phyloP scores from a whole-genome alignment of 352 stramenopile genomes.

The Phytophthora parvispora region DNA sequence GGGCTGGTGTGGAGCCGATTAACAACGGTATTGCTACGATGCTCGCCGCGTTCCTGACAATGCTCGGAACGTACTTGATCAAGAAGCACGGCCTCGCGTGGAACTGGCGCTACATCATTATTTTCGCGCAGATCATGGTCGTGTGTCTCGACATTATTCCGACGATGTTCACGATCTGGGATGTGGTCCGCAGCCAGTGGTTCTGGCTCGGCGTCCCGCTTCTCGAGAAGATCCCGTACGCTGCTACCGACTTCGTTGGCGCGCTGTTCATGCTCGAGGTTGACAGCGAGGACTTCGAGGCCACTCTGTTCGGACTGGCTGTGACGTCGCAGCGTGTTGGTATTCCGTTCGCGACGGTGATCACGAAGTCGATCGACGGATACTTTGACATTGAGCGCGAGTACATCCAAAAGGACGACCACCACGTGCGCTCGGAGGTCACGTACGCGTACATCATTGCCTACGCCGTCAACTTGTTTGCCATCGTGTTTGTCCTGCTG shows the following conservation, averaged over 20 bases:
- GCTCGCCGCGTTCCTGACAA: slow-evolving; percentile 52
- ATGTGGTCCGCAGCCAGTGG: slow-evolving; percentile 76
- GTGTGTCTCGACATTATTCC: slow-evolving; percentile 58
- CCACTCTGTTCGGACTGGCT: slow-evolving; percentile 58
- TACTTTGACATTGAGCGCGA: slow-evolving; percentile 67
- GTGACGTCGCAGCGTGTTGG: slow-evolving; percentile 51
- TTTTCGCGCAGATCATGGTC: slow-evolving; percentile 54
- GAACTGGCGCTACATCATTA: slow-evolving; percentile 61
- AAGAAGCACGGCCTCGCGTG: slow-evolving; percentile 51
- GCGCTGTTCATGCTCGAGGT: slow-evolving; percentile 69
- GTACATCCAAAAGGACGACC: slow-evolving; percentile 46
- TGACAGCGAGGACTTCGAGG: slow-evolving; percentile 57
- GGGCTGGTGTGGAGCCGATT: slow-evolving; percentile 68
- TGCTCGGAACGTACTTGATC: slow-evolving; percentile 46
- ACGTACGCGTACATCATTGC: slow-evolving; percentile 71
- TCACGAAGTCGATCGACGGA: slow-evolving; percentile 67
- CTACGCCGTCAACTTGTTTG: slow-evolving; percentile 62
- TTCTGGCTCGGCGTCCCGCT: slow-evolving; percentile 73
- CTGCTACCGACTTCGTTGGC: slow-evolving; percentile 49
- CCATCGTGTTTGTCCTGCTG: slow-evolving; percentile 54
- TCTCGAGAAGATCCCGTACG: slow-evolving; percentile 59
- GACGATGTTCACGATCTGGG: slow-evolving; percentile 74
- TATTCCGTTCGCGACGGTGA: slow-evolving; percentile 58
- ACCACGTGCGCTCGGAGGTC: slow-evolving; percentile 60
- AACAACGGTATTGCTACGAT: slow-evolving; percentile 70